These are phyloP conservation scores for Colletotrichum musicola DNA, from an alignment of 2,329 filamentous ascomycete species.

Conservation along the genomic window DNA sequence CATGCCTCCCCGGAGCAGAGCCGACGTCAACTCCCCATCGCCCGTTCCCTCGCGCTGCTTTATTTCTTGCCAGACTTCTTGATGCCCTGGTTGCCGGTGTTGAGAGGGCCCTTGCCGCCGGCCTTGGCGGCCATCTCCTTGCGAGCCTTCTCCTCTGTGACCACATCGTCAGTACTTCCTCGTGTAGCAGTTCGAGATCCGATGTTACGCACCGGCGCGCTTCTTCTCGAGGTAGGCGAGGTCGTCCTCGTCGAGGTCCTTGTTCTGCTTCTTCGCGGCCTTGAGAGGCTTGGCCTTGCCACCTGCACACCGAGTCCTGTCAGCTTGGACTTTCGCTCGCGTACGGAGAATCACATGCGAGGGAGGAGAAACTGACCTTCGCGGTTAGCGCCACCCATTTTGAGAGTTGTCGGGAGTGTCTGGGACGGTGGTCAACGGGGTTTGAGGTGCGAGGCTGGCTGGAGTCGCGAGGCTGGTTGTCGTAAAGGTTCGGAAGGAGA, in stretches of 20 bases:
- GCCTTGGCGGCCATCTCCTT: constrained; percentile 87
- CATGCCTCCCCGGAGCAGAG: not conserved
- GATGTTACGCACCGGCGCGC: constrained; percentile 76
- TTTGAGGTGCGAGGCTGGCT: constrained; percentile 26
- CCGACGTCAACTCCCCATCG: not conserved
- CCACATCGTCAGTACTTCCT: not conserved
- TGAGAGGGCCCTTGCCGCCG: constrained; percentile 89
- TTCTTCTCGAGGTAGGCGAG: constrained; percentile 86
- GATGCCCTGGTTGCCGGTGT: constrained; percentile 87
- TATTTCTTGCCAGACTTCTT: constrained; percentile 99
- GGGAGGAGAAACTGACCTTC: constrained; percentile 47
- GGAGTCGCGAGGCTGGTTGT: constrained; percentile 21
- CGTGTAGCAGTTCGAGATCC: not conserved
- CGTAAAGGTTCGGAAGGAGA: constrained; percentile 10
- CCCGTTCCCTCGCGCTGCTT: constrained; percentile 32
- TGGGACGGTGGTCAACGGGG: constrained; percentile 14
- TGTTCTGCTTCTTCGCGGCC: constrained; percentile 85
- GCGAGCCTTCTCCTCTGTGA: constrained; percentile 82
- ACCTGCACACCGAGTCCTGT: constrained; percentile 59
- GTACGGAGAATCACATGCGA: not conserved
- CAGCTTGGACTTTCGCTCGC: not conserved
- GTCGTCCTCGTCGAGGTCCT: constrained; percentile 90
- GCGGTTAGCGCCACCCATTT: constrained; percentile 56
- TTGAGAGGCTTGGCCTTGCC: constrained; percentile 90
- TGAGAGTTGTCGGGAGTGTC: constrained; percentile 35